Base-by-base conservation (phyloP, 768 basidiomycete species). In the Coprinopsis sp. region DNA sequence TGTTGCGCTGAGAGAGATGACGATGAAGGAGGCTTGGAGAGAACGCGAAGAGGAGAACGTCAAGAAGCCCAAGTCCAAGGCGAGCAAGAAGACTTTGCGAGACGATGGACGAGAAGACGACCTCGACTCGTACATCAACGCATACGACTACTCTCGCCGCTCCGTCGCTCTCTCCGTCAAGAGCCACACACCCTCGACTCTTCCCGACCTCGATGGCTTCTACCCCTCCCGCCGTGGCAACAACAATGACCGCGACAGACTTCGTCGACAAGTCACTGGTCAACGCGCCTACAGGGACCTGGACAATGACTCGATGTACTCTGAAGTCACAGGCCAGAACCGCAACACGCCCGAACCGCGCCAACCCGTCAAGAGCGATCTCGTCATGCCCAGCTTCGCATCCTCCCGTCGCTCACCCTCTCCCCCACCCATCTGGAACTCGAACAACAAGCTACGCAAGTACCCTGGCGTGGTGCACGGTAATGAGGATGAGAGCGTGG, bases 261-360 rank as follows among this genome's bases (percentile, higher is more conserved):
- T 49, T 34, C 19, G 48, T 6, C 27, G 42, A 27, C 31, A 49
- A 25, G 48, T 21, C 4, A 49, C 41, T 11, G 41, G 31, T 31
- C 33, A 8, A 44, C 16, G 1, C 21, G 31, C 3, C 28, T 40
- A 27, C 12, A 40, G 40, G 16, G 48, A 49, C 22, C 23, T 49
- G 18, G 48, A 49, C 5, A 33, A 27, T n/a, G 48, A 49, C 6
- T 78, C 79, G 34, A 57, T 90, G 30, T 91, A 83, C 62, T 80
- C 85, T 47, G 77, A 84, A 60, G 58, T 81, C 39, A 90, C 84
- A 8, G 86, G 87, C 16, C 57, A 70, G 28, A 79, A 78, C 51
- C 74, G 77, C 25, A 68, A 67, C 22, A 76, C 70, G 33, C 81
- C 87, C 5, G 83, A 87, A 56, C 79, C 85, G n/a, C 75, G 86